Base-by-base conservation (phyloP, 2,329 filamentous ascomycete genomes). In the Phialophora tarda region DNA sequence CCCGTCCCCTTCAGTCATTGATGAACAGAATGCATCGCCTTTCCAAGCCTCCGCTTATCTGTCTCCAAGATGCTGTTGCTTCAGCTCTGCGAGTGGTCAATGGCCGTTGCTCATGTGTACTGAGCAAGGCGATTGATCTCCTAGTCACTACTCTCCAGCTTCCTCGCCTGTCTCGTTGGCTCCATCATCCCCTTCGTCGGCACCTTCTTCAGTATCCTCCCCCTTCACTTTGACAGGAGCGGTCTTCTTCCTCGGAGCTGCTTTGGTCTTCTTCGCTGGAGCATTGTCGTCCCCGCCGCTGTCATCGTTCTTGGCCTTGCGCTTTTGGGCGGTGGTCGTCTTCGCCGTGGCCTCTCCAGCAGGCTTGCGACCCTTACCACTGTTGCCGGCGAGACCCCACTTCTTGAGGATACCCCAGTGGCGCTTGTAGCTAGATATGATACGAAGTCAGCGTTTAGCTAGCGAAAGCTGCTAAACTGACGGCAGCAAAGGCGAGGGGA, bases 381-480 rank as follows among this genome's bases (percentile, higher is more conserved):
- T 50, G 17, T 62, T 59, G 3, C 59, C 59, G 0, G 68, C 62
- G 2, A 71, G 24, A 32, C 70, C 70, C 55, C 62, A 70, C 47
- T 69, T 64, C 26, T 58, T 69, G 65, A 69, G 67, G 47, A 70
- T 67, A 4, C 53, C 17, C 70, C 66, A 69, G 30, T 69, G 68
- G 12, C 66, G 66, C 26, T 70, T 66, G 51, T 71, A 71, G 51
- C 70, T 71, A 28, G 12, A 28, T 8, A 26, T n/a, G 53, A 24
- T 28, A 11, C 3, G 5, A n/a, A 30, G 23, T 61, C 26, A 41
- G 47, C 28, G 14, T 50, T 5, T 2, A 24, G 2, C 4, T 34
- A 4, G 26, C 14, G 2, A 28, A 17, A 3, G 8, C 24, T 56
- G 28, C 32, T 11, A 34, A 12, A n/a, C 12, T 8, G 4, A 44